phyloP scores from a whole-genome alignment of 768 basidiomycete genomes.

The Arthromyces matolae region DNA sequence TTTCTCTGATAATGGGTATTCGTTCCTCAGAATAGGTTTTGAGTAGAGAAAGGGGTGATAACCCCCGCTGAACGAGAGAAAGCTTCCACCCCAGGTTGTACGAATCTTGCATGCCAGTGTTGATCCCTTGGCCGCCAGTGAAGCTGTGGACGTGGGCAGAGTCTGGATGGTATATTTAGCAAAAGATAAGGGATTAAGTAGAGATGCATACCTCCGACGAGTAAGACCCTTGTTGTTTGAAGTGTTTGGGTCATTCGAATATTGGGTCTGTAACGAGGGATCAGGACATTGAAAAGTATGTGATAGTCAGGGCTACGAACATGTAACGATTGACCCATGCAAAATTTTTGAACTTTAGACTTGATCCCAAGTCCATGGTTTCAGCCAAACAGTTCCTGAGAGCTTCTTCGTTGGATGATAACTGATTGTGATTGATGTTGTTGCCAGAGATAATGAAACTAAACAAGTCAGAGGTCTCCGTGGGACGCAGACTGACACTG shows the following conservation, averaged over 20 bases:
- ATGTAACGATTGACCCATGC: constrained; percentile 26
- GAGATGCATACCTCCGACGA: constrained; percentile 39
- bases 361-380: constrained; percentile 19
- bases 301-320: constrained; percentile 11
- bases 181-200: neutral
- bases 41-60: constrained; percentile 33
- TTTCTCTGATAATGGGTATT: constrained; percentile 41
- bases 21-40: constrained; percentile 42
- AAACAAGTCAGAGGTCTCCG: constrained; percentile 28
- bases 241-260: constrained; percentile 46
- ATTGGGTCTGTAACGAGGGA: constrained; percentile 44
- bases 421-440: constrained; percentile 18
- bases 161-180: constrained; percentile 29
- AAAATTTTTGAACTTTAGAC: constrained; percentile 24
- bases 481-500: constrained; percentile 30
- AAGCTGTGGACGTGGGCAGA: constrained; percentile 46
- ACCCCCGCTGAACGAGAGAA: constrained; percentile 35
- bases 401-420: constrained; percentile 30
- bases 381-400: constrained; percentile 19
- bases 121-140: constrained; percentile 36
- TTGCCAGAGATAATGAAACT: constrained; percentile 27
- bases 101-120: constrained; percentile 24
- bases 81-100: constrained; percentile 46
- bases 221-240: constrained; percentile 39
- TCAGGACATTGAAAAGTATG: constrained; percentile 14